phyloP scores from a whole-genome alignment of 495 filamentous ascomycete genomes.

The Tuber calosporum region DNA sequence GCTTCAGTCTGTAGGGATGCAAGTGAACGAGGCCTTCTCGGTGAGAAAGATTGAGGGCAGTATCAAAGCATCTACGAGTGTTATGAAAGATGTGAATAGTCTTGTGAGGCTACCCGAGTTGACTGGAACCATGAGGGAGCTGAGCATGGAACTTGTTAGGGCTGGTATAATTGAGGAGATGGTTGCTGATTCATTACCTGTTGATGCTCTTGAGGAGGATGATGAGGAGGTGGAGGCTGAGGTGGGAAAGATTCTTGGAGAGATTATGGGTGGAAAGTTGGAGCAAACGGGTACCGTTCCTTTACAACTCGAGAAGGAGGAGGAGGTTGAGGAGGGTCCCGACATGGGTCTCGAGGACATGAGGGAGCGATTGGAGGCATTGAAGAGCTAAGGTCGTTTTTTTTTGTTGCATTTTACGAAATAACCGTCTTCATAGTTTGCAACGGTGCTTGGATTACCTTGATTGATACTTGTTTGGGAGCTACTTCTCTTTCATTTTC shows the following conservation, averaged over 20 bases:
- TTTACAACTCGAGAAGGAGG: slow-evolving; percentile 45
- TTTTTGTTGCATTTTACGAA: slow-evolving; percentile 1
- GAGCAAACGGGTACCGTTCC: slow-evolving; percentile 57
- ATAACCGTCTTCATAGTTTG: not conserved
- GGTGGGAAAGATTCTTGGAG: slow-evolving; percentile 85
- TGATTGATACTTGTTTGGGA: not conserved
- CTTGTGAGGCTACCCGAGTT: slow-evolving; percentile 79
- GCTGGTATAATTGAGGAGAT: slow-evolving; percentile 98
- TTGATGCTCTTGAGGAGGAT: slow-evolving; percentile 57
- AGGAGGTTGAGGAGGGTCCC: slow-evolving; percentile 53
- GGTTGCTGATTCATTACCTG: slow-evolving; percentile 77
- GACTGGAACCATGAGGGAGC: slow-evolving; percentile 80
- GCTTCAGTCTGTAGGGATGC: slow-evolving; percentile 90
- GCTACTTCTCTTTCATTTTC: not conserved
- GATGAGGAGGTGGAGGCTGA: slow-evolving; percentile 87
- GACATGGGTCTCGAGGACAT: slow-evolving; percentile 64
- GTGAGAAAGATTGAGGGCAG: slow-evolving; percentile 94
- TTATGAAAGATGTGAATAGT: slow-evolving; percentile 95
- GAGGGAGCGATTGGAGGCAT: slow-evolving; percentile 79
- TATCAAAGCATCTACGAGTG: slow-evolving; percentile 74
- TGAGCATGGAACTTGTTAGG: slow-evolving; percentile 79
- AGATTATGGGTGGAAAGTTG: slow-evolving; percentile 76
- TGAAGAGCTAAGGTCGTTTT: slow-evolving; percentile 61
- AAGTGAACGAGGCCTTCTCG: slow-evolving; percentile 93
- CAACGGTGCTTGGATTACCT: not conserved